Percentiles rank a stretch among this genome's conserved stretches.
phyloP scores from a whole-genome alignment of 169 alveolate species.

The Eimeria necatrix region DNA sequence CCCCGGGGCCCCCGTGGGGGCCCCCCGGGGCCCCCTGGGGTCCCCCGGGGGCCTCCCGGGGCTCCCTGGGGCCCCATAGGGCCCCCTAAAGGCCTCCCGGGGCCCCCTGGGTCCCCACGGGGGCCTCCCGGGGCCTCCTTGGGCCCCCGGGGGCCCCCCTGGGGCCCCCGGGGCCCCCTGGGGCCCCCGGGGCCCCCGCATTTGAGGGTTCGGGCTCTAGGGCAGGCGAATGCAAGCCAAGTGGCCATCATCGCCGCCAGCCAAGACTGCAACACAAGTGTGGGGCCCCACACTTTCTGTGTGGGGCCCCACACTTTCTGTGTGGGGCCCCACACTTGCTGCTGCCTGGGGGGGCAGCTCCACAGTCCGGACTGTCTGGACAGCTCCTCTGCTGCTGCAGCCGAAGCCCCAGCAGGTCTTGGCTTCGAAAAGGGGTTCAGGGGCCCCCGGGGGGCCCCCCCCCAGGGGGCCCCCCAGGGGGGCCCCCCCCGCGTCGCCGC shows the following conservation, averaged over 20 bases:
- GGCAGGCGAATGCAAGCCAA: constrained; percentile 12
- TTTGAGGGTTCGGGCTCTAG: background rate
- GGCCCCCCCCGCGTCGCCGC: background rate
- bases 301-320: background rate
- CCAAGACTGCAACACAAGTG: background rate
- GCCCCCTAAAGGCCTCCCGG: no score
- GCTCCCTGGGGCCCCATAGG: no score
- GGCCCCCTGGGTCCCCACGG: no score
- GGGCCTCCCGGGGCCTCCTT: no score
- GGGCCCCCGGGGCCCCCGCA: background rate
- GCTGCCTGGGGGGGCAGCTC: background rate
- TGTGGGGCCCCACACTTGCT: background rate
- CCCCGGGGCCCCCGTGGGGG: no score
- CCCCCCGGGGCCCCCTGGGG: no score
- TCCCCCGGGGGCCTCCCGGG: no score
- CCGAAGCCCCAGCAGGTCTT: constrained; percentile 59
- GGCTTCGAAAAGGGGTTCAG: background rate
- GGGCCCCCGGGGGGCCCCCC: background rate
- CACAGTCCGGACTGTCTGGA: constrained; percentile 45
- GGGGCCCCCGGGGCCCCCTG: no score
- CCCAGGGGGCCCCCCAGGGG: background rate
- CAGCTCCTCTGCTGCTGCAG: constrained; percentile 62
- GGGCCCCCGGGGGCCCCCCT: no score
- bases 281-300: background rate
- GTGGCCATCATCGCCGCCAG: constrained; percentile 79